A percentile compares a stretch with the other conserved stretches of the same genome.
phyloP scores from a whole-genome alignment of 768 basidiomycete species.

The Boletus rubescentipes region DNA sequence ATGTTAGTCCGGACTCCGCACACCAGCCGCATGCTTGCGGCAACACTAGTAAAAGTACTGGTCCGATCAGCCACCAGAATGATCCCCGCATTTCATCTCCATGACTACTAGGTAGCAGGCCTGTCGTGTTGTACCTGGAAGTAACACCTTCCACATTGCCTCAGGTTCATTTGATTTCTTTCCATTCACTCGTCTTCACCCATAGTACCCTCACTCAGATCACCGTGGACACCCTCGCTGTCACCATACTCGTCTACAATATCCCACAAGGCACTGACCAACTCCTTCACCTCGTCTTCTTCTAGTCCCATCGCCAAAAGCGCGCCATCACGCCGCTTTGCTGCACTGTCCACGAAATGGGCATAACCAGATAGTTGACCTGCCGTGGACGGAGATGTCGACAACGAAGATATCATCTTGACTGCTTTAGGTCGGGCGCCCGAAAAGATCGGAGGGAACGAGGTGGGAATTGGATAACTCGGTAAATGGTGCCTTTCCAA shows the following conservation, averaged over 20 bases:
- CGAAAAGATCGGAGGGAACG: conserved; percentile 52
- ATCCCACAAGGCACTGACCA: conserved; percentile 59
- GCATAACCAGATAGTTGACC: conserved; percentile 53
- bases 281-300: conserved; percentile 55
- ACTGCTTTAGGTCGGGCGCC: conserved; percentile 15
- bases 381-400: conserved; percentile 40
- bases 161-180: background rate
- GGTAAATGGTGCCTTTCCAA: conserved; percentile 44
- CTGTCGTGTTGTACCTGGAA: too few species aligned
- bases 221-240: conserved; percentile 21
- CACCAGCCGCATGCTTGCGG: background rate
- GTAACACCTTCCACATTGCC: background rate
- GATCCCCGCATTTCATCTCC: background rate
- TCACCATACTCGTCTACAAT: conserved; percentile 47
- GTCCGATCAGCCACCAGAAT: background rate
- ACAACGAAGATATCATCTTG: conserved; percentile 44
- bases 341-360: conserved; percentile 44
- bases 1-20: background rate
- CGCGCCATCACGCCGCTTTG: conserved; percentile 38
- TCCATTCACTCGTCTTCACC: conserved; percentile 21
- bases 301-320: conserved; percentile 42
- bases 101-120: background rate
- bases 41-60: too few species aligned
- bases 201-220: conserved; percentile 14
- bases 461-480: conserved; percentile 59